Percentiles rank a stretch among this genome's conserved stretches.
Conservation (phyloP, 148 eudicot genomes). For the Amaranthus hypochondriacus region DNA sequence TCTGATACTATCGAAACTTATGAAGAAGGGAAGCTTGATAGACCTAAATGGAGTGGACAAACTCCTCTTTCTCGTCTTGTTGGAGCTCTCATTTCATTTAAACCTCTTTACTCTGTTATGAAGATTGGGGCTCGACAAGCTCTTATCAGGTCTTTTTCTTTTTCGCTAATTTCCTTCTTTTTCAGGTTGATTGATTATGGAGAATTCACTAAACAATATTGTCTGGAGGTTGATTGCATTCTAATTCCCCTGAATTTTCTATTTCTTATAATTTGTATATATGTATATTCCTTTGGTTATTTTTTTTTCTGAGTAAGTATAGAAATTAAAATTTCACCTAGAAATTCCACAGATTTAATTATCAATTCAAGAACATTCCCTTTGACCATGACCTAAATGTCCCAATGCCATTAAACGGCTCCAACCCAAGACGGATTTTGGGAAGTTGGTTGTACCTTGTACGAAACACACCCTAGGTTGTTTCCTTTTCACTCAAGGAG, state of each 20-base stretch:
- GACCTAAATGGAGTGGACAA: conserved; percentile 84
- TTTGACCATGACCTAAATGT: too few species aligned
- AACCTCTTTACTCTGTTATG: conserved; percentile 70
- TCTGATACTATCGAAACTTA: conserved; percentile 22
- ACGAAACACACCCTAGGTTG: too few species aligned
- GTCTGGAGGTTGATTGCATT: not conserved
- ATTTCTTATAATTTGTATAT: not conserved
- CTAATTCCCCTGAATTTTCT: not conserved
- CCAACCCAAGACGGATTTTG: too few species aligned
- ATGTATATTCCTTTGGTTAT: too few species aligned
- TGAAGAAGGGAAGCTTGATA: conserved; percentile 73
- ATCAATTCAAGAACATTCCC: too few species aligned
- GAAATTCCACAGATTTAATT: too few species aligned
- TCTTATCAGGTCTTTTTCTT: conserved; percentile 55
- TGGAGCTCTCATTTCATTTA: conserved; percentile 67
- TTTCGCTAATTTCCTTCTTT: not conserved
- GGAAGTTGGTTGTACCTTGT: too few species aligned
- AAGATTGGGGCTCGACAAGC: conserved; percentile 91
- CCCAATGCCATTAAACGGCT: too few species aligned
- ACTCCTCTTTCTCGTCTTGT: conserved; percentile 88
- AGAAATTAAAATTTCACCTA: too few species aligned
- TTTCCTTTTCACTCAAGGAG: too few species aligned
- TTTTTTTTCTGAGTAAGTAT: too few species aligned
- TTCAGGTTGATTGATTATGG: not conserved
- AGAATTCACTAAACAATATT: not conserved